Evolutionary conservation across 2,329 filamentous ascomycete genomes (phyloP).

Genomic region (Colletotrichum tropicicola): DNA sequence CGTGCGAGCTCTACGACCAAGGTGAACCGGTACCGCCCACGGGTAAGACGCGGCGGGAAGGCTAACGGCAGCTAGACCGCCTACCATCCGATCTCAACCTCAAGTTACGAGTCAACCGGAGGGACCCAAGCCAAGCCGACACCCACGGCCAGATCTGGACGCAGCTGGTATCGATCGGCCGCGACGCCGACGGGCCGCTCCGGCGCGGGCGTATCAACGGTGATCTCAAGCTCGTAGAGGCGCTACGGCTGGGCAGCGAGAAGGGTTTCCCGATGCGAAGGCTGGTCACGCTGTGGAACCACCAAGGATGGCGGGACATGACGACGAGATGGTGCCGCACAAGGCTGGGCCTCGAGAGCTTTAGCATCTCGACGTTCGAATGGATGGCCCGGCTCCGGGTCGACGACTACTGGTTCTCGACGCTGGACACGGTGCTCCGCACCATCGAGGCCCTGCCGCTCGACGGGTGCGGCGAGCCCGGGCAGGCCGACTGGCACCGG

Average conservation of each 20-base stretch:
- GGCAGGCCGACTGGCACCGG: no score
- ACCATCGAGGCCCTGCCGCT: no score
- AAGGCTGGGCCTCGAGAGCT: not conserved
- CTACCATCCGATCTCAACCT: slow-evolving; percentile 20
- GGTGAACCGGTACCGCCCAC: slow-evolving; percentile 12
- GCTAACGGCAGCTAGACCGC: slow-evolving; percentile 11
- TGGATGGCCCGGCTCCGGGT: not conserved
- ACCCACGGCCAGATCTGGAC: slow-evolving; percentile 31
- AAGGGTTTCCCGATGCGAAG: not conserved
- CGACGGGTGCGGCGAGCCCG: no score
- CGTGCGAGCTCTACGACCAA: slow-evolving; percentile 26
- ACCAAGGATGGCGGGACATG: not conserved
- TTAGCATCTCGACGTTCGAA: not conserved
- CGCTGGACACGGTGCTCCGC: no score
- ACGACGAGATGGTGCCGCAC: not conserved
- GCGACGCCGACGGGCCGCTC: not conserved
- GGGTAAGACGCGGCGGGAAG: not conserved
- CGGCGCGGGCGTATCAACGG: not conserved
- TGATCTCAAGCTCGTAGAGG: not conserved
- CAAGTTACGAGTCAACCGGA: slow-evolving; percentile 26
- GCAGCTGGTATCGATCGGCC: slow-evolving; percentile 10
- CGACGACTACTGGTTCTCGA: no score
- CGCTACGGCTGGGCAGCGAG: not conserved
- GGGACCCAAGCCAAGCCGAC: slow-evolving; percentile 14
- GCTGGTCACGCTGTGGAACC: not conserved